Base-by-base conservation (phyloP, 2,329 filamentous ascomycete genomes). In the Fusarium brevicatenulatum region DNA sequence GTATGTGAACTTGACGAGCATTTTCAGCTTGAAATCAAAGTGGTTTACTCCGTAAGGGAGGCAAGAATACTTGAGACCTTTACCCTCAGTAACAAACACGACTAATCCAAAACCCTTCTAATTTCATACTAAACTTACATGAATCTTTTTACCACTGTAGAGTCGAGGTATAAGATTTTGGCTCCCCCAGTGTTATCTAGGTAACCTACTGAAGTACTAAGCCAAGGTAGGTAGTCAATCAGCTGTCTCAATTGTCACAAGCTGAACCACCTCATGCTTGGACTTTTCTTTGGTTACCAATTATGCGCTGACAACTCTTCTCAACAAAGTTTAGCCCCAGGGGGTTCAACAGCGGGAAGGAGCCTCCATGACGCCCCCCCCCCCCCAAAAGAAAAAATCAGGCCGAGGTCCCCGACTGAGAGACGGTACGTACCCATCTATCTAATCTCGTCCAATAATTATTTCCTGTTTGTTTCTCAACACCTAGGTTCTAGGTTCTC, bases 401-500 rank as follows among this genome's bases (percentile, higher is more conserved):
- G 54, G n/a, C 66, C 70, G 70, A 73, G 70, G 70, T 67, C 49
- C 56, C 25, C 39, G 21, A 39, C 34, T 32, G 47, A 34, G 39
- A n/a, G n/a, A 30, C 34, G 57, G 50, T 69, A 69, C 66, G 65
- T 69, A 69, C 65, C 57, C 57, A n/a, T 28, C 21, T 52, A 56
- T 69, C 65, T 53, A 69, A 69, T 73, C 55, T 65, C 52, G 47
- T 23, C 46, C 54, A 59, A 55, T 53, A 65, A 46, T 57, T 66
- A 36, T 62, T 62, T 71, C 43, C 43, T 72, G 53, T 44, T 52
- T 73, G 61, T 70, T 63, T n/a, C n/a, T n/a, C n/a, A n/a, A n/a
- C n/a, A n/a, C n/a, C n/a, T n/a, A n/a, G n/a, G n/a, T n/a, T n/a
- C n/a, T n/a, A n/a, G n/a, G n/a, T n/a, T n/a, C n/a, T n/a, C n/a